A percentile compares a stretch with the other conserved stretches of the same genome.
These are phyloP conservation scores for Phialemonium atrogriseum DNA, from an alignment of 2,329 filamentous ascomycete genomes.

Conservation along the genomic window DNA sequence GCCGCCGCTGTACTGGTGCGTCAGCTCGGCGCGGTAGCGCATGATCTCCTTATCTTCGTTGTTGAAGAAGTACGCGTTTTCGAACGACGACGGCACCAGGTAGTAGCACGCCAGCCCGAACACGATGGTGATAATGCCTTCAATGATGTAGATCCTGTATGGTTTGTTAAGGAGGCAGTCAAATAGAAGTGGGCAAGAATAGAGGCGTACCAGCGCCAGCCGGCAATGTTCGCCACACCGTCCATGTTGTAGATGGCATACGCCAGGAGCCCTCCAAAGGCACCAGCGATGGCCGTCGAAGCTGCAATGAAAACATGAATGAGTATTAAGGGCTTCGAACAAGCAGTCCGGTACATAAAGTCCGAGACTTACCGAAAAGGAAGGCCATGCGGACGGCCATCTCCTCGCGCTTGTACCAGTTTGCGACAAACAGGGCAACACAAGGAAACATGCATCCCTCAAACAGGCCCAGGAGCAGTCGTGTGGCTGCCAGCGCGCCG, in stretches of 20 bases:
- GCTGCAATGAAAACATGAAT: no score
- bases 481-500: slow-evolving; percentile 31
- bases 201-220: slow-evolving; percentile 32
- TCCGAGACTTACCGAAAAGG: no score
- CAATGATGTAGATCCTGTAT: slow-evolving; percentile 37
- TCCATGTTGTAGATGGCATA: slow-evolving; percentile 40
- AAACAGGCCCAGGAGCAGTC: slow-evolving; percentile 37
- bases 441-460: slow-evolving; percentile 42
- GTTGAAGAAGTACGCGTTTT: slow-evolving; percentile 38
- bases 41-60: slow-evolving; percentile 41
- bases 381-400: slow-evolving; percentile 44
- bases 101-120: slow-evolving; percentile 35
- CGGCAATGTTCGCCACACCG: slow-evolving; percentile 30
- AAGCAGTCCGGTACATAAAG: no score
- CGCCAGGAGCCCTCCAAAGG: slow-evolving; percentile 56
- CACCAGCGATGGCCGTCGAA: slow-evolving; percentile 39
- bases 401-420: slow-evolving; percentile 49
- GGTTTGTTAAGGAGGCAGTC: slow-evolving; percentile 1
- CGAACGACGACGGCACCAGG: slow-evolving; percentile 35
- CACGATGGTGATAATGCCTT: slow-evolving; percentile 35
- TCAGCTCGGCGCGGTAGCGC: slow-evolving; percentile 34
- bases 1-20: slow-evolving; percentile 40
- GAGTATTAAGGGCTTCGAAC: no score
- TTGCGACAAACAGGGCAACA: slow-evolving; percentile 38
- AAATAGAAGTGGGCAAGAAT: neutral